Conservation (phyloP, 768 basidiomycete species). For the Amanita phalloides region DNA sequence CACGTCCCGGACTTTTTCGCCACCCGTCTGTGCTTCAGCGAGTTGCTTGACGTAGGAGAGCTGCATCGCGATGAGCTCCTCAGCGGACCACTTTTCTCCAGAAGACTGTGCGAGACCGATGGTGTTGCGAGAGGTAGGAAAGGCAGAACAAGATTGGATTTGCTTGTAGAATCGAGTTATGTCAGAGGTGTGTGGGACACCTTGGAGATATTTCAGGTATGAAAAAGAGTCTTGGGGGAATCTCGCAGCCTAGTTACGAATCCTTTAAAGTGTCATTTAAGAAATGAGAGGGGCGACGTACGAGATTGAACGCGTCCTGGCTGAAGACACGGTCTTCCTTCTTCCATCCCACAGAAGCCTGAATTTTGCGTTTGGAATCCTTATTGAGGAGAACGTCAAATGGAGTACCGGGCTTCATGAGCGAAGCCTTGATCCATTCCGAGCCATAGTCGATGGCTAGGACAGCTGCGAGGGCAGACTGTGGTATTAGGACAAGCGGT, state of each 20-base stretch:
- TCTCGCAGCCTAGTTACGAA: conserved; percentile 61
- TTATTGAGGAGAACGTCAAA: conserved; percentile 96
- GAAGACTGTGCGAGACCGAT: conserved; percentile 49
- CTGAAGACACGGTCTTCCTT: conserved; percentile 85
- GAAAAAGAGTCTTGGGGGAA: conserved; percentile 86
- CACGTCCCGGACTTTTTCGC: conserved; percentile 74
- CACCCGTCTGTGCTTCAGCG: conserved; percentile 57
- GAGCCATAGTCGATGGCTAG: conserved; percentile 98
- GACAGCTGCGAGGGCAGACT: conserved; percentile 55
- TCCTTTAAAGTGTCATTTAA: neutral
- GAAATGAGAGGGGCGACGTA: conserved; percentile 28
- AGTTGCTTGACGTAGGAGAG: conserved; percentile 83
- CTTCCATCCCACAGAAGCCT: conserved; percentile 87
- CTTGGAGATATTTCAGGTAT: conserved; percentile 78
- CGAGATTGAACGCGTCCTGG: conserved; percentile 78
- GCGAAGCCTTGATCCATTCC: conserved; percentile 93
- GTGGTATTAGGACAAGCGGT: conserved; percentile 25
- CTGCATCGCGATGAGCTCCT: conserved; percentile 93
- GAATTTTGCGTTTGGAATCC: conserved; percentile 95
- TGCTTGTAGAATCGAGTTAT: conserved; percentile 46
- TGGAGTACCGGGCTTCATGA: conserved; percentile 89
- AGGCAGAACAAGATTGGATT: conserved; percentile 42
- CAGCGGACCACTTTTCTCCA: conserved; percentile 65
- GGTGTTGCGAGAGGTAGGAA: conserved; percentile 49
- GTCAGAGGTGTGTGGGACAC: conserved; percentile 49